Base-by-base conservation (phyloP, 768 basidiomycete species). In the Leccinum rimulosum region DNA sequence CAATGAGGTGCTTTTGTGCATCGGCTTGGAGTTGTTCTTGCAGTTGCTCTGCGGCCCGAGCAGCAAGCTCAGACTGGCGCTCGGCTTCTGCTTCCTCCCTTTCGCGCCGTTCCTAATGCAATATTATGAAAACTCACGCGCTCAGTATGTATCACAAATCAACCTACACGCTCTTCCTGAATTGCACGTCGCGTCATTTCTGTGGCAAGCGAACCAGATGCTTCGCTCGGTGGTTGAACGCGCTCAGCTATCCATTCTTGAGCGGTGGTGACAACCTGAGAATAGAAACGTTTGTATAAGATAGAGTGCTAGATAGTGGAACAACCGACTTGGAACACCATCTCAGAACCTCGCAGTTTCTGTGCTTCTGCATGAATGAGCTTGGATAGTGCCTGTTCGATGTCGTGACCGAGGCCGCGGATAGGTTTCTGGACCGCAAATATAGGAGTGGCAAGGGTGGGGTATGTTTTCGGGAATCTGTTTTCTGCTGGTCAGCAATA, bases 401-500 rank as follows among this genome's bases (percentile, higher is more conserved):
- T 78, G n/a, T 83, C 81, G 31, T 80, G 76, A 40, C 70, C 76
- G 33, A 93, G 66, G 25, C 89, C 89, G 35, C 78, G 74, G 54
- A 81, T 65, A 22, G 88, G 87, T 65, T 83, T 87, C 70, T 87
- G 82, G 43, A 91, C 80, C 7, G 81, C 77, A 63, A 93, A 89
- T 1, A 79, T 82, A 7, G 91, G 87, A 45, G 79, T 82, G 28
- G 88, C 85, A 55, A 88, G 81, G 4, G 76, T 75, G n/a, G 91
- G 91, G 67, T 93, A 93, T 54, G 89, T 91, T 73, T 86, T 90
- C 3, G 91, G 89, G 59, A 93, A 84, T 70, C 89, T 92, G 36
- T 1, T 50, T 60, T 1, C 48, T 60, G 38, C 27, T 15, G 15
- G 25, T 55, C 61, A 59, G 56, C 35, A 48, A 47, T 6, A 30